phyloP scores from a whole-genome alignment of 2,329 filamentous ascomycete species.

The Laburnicola sp. region DNA sequence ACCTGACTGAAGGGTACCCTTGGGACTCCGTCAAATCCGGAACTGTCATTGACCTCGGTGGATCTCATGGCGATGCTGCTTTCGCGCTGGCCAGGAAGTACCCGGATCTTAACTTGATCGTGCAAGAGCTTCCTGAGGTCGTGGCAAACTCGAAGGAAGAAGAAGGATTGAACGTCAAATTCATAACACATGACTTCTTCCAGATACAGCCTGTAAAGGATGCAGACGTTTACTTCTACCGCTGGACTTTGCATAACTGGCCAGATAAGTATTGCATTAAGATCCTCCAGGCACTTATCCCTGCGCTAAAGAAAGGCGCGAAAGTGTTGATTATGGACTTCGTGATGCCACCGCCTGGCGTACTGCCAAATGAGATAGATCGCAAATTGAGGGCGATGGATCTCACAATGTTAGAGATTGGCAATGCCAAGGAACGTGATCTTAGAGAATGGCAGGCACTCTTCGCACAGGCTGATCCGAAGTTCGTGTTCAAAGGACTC shows the following conservation, averaged over 20 bases:
- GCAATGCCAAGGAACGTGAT: conserved; percentile 51
- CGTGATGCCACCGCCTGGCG: conserved; percentile 17
- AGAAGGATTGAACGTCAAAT: neutral
- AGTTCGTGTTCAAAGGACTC: conserved; percentile 40
- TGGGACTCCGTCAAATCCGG: neutral
- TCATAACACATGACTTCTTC: conserved; percentile 19
- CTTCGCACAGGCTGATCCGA: conserved; percentile 47
- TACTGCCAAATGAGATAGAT: conserved; percentile 6
- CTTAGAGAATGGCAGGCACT: conserved; percentile 49
- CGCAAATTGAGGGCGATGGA: conserved; percentile 39
- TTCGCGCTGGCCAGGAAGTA: conserved; percentile 7
- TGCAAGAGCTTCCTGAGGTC: conserved; percentile 10
- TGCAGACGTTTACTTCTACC: conserved; percentile 39
- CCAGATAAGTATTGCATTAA: conserved; percentile 45
- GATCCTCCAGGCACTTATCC: conserved; percentile 49
- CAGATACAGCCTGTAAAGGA: conserved; percentile 10
- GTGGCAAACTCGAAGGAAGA: neutral
- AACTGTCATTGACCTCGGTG: conserved; percentile 1
- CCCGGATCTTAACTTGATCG: conserved; percentile 5
- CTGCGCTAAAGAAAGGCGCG: conserved; percentile 58
- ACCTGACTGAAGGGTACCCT: neutral
- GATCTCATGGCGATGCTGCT: neutral
- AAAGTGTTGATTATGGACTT: conserved; percentile 46
- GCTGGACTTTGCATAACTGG: conserved; percentile 45
- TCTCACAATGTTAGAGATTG: conserved; percentile 52